Conservation (phyloP, 306 rosid species). For the Corylus heterophylla region DNA sequence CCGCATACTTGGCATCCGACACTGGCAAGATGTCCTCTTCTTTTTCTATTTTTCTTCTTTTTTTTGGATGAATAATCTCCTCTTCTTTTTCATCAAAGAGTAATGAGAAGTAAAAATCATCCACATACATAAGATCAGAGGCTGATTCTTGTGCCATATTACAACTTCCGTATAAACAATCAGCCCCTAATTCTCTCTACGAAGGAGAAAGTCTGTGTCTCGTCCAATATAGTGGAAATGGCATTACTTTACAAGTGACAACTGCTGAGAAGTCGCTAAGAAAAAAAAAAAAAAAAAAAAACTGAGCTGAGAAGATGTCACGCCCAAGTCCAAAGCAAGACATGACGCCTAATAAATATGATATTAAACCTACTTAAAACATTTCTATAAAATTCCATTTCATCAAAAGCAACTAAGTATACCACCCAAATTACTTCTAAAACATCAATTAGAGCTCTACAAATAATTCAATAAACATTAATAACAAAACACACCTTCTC, state of each 20-base stretch:
- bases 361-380: too few relatives aligned
- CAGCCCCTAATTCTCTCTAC: background rate
- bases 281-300: background rate
- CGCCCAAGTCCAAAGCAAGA: too few relatives aligned
- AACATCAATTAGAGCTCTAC: too few relatives aligned
- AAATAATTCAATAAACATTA: too few relatives aligned
- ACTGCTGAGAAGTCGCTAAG: too few relatives aligned
- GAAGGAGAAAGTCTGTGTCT: background rate
- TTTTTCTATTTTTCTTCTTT: too few relatives aligned
- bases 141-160: slow-evolving; percentile 29
- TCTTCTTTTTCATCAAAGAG: slow-evolving; percentile 18
- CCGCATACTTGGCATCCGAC: slow-evolving; percentile 39
- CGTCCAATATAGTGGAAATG: background rate
- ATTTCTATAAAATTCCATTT: too few relatives aligned
- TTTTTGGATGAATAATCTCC: background rate
- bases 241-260: background rate
- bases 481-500: too few relatives aligned
- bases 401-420: too few relatives aligned
- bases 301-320: background rate
- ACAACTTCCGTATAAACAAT: background rate
- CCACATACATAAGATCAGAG: slow-evolving; percentile 15
- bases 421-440: too few relatives aligned
- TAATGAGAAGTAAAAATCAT: slow-evolving; percentile 39
- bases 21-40: background rate
- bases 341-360: too few relatives aligned